Evolutionary conservation across 768 basidiomycete genomes (phyloP).

Genomic region (Krasilnikovozyma curviuscula): DNA sequence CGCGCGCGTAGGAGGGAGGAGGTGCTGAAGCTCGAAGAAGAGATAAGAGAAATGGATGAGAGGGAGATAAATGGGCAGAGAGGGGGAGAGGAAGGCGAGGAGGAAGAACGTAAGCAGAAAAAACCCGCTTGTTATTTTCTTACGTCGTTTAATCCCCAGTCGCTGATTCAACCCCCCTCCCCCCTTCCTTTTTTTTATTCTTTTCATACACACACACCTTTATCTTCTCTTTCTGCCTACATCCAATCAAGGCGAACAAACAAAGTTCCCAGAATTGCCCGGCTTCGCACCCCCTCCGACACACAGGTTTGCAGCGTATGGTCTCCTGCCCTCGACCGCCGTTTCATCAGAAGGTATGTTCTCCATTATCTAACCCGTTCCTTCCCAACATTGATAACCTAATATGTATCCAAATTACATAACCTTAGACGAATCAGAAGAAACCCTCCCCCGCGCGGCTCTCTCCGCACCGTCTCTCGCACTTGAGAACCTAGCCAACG

Average conservation of each 20-base stretch:
- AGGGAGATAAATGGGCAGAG: neutral
- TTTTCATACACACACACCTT: neutral
- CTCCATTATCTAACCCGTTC: constrained; percentile 42
- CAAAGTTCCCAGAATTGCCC: constrained; percentile 61
- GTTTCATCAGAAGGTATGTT: constrained; percentile 1
- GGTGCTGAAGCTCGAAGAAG: no score
- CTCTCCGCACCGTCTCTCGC: constrained; percentile 88
- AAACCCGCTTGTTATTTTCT: no score
- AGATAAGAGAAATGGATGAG: no score
- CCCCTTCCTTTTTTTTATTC: neutral
- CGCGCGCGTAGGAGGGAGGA: neutral
- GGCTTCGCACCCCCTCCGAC: constrained; percentile 73
- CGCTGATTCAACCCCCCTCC: neutral
- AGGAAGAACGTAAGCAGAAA: neutral
- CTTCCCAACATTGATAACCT: constrained; percentile 36
- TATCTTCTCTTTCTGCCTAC: neutral
- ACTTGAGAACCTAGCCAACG: constrained; percentile 79
- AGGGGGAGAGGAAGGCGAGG: neutral
- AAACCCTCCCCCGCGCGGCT: constrained; percentile 60
- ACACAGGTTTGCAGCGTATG: constrained; percentile 28
- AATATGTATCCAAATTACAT: constrained; percentile 33
- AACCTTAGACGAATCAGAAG: constrained; percentile 80
- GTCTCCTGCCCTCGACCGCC: constrained; percentile 39
- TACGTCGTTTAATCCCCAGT: neutral
- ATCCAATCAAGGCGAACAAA: constrained; percentile 22